Conservation (phyloP, 257 asterid genomes). For the Petrea volubilis region DNA sequence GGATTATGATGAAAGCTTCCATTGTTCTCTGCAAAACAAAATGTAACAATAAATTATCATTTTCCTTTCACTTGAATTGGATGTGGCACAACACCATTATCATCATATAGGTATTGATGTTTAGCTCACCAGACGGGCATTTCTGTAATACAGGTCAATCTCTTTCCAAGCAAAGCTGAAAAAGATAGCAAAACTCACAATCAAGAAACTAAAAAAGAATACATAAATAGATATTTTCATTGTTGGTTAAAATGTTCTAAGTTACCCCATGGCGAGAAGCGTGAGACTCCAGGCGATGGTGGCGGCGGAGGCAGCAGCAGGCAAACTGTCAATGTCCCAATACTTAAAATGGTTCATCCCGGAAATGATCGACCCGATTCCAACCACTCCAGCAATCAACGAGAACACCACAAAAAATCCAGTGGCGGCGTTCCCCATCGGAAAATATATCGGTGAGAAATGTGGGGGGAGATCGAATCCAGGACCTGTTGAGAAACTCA, state of each 20-base stretch:
- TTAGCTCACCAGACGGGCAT: constrained; percentile 71
- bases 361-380: constrained; percentile 61
- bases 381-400: constrained; percentile 81
- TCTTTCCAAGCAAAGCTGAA: constrained; percentile 86
- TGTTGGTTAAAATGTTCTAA: too few relatives aligned
- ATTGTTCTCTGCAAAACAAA: constrained; percentile 69
- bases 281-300: constrained; percentile 82
- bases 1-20: constrained; percentile 91
- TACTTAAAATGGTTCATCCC: constrained; percentile 64
- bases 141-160: constrained; percentile 57
- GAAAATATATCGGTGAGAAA: constrained; percentile 83
- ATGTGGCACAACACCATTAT: background rate
- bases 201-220: background rate
- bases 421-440: constrained; percentile 94
- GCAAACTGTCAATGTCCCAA: constrained; percentile 64
- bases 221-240: background rate
- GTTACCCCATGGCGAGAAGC: constrained; percentile 92
- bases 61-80: background rate
- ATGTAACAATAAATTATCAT: background rate
- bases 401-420: constrained; percentile 82
- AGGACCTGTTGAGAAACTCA: constrained; percentile 67
- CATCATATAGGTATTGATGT: background rate
- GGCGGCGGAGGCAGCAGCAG: constrained; percentile 76
- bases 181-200: background rate
- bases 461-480: constrained; percentile 69